Base-by-base conservation (phyloP, 169 alveolate genomes). In the Haemoproteus tartakovskyi region DNA sequence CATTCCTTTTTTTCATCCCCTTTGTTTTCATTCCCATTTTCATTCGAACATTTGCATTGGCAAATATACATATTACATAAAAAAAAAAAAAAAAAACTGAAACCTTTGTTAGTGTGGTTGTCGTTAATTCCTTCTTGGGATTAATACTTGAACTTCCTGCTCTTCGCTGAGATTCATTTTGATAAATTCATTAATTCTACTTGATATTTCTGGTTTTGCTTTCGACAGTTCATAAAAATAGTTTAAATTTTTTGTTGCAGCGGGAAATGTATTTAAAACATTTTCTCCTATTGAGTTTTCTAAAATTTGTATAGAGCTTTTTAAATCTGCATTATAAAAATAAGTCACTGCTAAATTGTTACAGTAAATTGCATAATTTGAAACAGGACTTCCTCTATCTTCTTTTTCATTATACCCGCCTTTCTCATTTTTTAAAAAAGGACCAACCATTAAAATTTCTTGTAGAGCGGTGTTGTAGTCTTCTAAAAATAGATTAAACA, bases 271-370 rank as follows among this genome's bases (percentile, higher is more conserved):
- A 70, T 70, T 54, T 27, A 41, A 5, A 46, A 54, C 46, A 26
- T 70, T 59, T 3, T 6, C 56, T 2, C 3, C 26, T 24, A 70
- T 9, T n/a, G 60, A 3, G 12, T 52, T 19, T 70, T 70, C 83
- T 37, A 70, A 2, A 30, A 33, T 54, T 0, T 54, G 29, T 8
- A 70, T 54, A 1, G 83, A 18, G 11, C 45, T 70, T 14, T 54
- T 43, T 60, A 70, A 45, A 46, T 70, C 61, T 19, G 26, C 12
- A 47, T 70, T 70, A 41, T 21, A 70, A 26, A 70, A 41, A 29
- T 54, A 70, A 18, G 83, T 33, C 3, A 70, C 40, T 16, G 83
- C 57, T 30, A 70, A 33, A 37, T 70, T 70, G 60, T 70, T 70
- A 4, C 26, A 2, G 18, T 40, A 70, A 26, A 70, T 36, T 29